These are phyloP conservation scores for Pseudogymnoascus sp. DNA, from an alignment of 2,329 filamentous ascomycete genomes.

Conservation along the genomic window DNA sequence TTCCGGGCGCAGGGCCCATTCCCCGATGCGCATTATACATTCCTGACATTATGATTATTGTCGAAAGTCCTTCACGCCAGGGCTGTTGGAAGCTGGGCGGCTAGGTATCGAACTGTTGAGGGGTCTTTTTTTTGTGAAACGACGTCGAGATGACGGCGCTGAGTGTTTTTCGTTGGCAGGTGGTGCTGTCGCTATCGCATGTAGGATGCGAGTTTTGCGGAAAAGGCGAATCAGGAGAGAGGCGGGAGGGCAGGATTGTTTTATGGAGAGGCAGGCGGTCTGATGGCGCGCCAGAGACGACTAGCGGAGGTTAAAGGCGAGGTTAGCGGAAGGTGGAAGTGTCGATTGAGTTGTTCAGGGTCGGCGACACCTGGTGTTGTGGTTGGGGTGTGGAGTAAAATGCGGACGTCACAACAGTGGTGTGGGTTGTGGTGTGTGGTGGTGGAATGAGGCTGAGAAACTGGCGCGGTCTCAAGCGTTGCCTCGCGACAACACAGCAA, in stretches of 20 bases:
- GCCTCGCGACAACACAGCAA: not conserved
- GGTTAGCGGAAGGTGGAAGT: not conserved
- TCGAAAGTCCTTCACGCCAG: not conserved
- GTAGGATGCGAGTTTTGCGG: not conserved
- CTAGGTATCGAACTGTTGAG: not conserved
- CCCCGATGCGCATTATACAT: slow-evolving; percentile 88
- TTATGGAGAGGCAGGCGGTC: not conserved
- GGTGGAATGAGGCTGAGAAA: not conserved
- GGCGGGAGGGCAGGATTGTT: not conserved
- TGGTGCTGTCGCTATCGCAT: not conserved
- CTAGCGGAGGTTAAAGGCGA: not conserved
- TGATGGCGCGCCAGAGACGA: not conserved
- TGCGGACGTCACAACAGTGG: not conserved
- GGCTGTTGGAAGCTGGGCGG: not conserved
- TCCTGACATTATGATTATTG: slow-evolving; percentile 38
- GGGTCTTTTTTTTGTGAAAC: not conserved
- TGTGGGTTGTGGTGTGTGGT: too few species aligned
- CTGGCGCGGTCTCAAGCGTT: not conserved
- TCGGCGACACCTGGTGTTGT: not conserved
- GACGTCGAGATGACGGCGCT: not conserved
- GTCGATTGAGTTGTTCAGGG: not conserved
- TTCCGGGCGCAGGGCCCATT: slow-evolving; percentile 60
- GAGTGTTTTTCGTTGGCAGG: not conserved
- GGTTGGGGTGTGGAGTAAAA: not conserved
- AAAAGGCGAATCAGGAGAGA: not conserved